A percentile compares a stretch with the other conserved stretches of the same genome.
Evolutionary conservation across 257 asterid species (phyloP).

Genomic region (Lavandula angustifolia): DNA sequence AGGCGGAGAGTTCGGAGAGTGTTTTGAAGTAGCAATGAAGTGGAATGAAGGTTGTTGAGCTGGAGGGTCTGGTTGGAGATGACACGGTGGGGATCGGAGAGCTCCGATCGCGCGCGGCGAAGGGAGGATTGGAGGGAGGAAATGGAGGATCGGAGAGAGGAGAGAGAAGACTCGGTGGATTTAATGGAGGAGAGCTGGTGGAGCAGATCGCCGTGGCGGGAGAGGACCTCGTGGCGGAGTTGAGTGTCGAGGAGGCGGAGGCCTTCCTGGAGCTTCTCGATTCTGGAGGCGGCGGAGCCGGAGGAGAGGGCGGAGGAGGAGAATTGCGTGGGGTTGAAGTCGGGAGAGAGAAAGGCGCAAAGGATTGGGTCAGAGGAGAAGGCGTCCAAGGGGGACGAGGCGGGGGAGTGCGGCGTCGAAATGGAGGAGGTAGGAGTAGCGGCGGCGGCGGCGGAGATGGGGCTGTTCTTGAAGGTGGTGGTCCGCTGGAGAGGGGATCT

Average conservation of each 20-base stretch:
- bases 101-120: slow-evolving; percentile 69
- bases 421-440: slow-evolving; percentile 31
- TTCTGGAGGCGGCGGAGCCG: slow-evolving; percentile 92
- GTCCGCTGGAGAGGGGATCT: slow-evolving; percentile 86
- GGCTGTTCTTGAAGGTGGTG: slow-evolving; percentile 60
- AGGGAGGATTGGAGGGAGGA: slow-evolving; percentile 77
- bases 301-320: slow-evolving; percentile 97
- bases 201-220: slow-evolving; percentile 82
- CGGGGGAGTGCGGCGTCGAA: slow-evolving; percentile 35
- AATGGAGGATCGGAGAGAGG: slow-evolving; percentile 72
- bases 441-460: slow-evolving; percentile 35
- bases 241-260: slow-evolving; percentile 78
- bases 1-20: slow-evolving; percentile 64
- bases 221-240: slow-evolving; percentile 85
- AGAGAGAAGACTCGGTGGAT: slow-evolving; percentile 72
- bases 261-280: slow-evolving; percentile 88
- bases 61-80: slow-evolving; percentile 69
- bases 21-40: slow-evolving; percentile 61
- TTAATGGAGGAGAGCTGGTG: slow-evolving; percentile 80
- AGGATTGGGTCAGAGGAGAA: slow-evolving; percentile 85
- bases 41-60: slow-evolving; percentile 66
- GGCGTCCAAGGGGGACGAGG: slow-evolving; percentile 47
- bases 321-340: slow-evolving; percentile 81
- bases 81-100: slow-evolving; percentile 76
- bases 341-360: slow-evolving; percentile 80